A percentile compares a stretch with the other conserved stretches of the same genome.
Conservation (phyloP, 176 grass and related monocot genomes). For the Rhynchospora breviuscula region DNA sequence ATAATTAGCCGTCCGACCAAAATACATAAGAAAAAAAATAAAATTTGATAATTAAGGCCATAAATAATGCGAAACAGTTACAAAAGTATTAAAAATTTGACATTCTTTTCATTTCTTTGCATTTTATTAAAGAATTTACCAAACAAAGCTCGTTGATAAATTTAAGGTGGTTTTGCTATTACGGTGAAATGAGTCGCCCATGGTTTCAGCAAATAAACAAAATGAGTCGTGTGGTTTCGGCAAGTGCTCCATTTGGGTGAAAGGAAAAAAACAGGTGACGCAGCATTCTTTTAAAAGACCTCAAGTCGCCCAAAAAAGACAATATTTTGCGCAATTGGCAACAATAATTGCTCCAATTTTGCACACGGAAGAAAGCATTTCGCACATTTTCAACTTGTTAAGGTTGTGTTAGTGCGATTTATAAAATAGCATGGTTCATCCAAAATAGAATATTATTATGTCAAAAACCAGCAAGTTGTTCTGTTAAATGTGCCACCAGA, state of each 20-base stretch:
- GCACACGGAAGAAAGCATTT: neutral
- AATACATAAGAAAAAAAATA: too few species aligned
- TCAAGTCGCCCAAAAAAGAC: neutral
- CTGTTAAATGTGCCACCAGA: neutral
- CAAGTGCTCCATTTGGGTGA: neutral
- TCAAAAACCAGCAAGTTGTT: neutral
- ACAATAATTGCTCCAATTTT: neutral
- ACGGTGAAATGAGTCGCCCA: neutral
- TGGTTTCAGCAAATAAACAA: neutral
- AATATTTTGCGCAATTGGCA: neutral
- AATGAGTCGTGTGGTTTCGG: neutral
- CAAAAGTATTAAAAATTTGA: too few species aligned
- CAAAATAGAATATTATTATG: neutral
- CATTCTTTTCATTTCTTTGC: too few species aligned
- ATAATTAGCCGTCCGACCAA: too few species aligned
- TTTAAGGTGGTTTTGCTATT: neutral
- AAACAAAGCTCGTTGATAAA: neutral
- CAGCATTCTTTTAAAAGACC: neutral
- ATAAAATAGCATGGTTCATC: neutral
- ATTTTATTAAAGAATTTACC: neutral
- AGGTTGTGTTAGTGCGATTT: neutral
- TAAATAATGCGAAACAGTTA: too few species aligned
- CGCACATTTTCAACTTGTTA: neutral
- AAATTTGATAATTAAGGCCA: too few species aligned
- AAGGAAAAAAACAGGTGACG: neutral